Percentiles rank a stretch among this genome's conserved stretches.
Conservation (phyloP, 2,329 filamentous ascomycete species). For the Trichoderma sp. region DNA sequence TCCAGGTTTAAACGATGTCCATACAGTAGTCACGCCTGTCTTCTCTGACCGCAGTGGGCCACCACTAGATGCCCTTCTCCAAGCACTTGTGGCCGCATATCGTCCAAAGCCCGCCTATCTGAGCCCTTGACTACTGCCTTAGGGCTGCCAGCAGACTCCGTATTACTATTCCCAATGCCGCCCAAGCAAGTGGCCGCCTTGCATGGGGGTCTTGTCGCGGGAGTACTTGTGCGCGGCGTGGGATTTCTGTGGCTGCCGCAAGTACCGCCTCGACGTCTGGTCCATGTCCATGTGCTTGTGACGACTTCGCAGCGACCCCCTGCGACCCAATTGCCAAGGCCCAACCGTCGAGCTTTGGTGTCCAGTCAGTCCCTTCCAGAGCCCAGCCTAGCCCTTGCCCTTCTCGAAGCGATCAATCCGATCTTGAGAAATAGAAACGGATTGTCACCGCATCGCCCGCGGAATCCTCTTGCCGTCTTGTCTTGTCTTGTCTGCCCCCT, state of each 20-base stretch:
- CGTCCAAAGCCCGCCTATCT: constrained; percentile 9
- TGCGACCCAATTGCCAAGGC: constrained; percentile 1
- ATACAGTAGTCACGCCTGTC: neutral
- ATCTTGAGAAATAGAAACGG: neutral
- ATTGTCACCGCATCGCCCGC: constrained; percentile 12
- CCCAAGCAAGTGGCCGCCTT: neutral
- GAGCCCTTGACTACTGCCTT: constrained; percentile 15
- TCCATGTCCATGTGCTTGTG: neutral
- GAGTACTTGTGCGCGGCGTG: neutral
- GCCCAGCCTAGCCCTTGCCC: constrained; percentile 8
- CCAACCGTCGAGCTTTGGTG: neutral
- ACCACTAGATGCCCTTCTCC: neutral
- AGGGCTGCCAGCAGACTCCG: constrained; percentile 15
- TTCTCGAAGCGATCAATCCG: neutral
- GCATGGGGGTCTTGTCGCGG: neutral
- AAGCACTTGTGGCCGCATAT: neutral
- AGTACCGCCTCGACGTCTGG: neutral
- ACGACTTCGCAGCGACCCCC: constrained; percentile 4
- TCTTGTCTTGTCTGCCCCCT: neutral
- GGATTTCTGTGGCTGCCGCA: neutral
- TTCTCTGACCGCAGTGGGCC: constrained; percentile 2
- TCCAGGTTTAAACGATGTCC: neutral
- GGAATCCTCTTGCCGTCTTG: neutral
- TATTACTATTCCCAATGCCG: constrained; percentile 12
- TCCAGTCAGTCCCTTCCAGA: neutral